Percentiles rank a stretch among this genome's conserved stretches.
Conservation (phyloP, 2,329 filamentous ascomycete genomes). For the Byssochlamys sp. region DNA sequence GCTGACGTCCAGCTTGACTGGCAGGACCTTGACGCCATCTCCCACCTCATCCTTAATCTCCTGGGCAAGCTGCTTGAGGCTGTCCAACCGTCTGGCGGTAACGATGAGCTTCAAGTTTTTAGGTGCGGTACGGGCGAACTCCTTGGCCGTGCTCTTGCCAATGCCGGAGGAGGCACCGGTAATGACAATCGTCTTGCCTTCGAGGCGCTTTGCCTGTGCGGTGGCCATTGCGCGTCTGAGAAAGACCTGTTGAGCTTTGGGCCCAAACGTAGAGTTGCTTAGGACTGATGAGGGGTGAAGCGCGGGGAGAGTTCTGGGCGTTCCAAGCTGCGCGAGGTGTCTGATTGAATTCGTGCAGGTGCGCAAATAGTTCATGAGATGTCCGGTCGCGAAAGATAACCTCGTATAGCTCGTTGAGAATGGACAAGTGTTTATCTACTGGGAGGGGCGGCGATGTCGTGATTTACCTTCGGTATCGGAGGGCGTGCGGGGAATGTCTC, state of each 20-base stretch:
- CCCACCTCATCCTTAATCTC: slow-evolving; percentile 70
- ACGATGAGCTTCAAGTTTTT: slow-evolving; percentile 72
- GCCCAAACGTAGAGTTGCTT: background rate
- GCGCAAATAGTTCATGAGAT: background rate
- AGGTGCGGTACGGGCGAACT: slow-evolving; percentile 81
- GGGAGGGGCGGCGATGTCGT: background rate
- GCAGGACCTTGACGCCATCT: slow-evolving; percentile 68
- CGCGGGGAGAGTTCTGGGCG: background rate
- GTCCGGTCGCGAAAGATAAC: background rate
- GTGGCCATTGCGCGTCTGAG: slow-evolving; percentile 50
- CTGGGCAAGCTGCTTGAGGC: slow-evolving; percentile 62
- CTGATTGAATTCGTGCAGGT: background rate
- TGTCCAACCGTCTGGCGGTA: slow-evolving; percentile 76
- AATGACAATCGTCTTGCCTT: slow-evolving; percentile 84
- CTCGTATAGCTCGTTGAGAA: background rate
- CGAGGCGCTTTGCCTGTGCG: slow-evolving; percentile 69
- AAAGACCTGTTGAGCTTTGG: background rate
- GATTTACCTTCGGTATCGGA: background rate
- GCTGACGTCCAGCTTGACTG: slow-evolving; percentile 80
- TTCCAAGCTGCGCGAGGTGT: background rate
- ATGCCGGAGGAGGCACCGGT: slow-evolving; percentile 93
- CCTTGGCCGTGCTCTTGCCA: slow-evolving; percentile 63
- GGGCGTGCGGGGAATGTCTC: background rate
- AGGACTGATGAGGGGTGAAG: background rate
- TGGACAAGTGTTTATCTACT: background rate